These are phyloP conservation scores for Sporobolomyces roseus DNA, from an alignment of 768 basidiomycete species.

Conservation along the genomic window DNA sequence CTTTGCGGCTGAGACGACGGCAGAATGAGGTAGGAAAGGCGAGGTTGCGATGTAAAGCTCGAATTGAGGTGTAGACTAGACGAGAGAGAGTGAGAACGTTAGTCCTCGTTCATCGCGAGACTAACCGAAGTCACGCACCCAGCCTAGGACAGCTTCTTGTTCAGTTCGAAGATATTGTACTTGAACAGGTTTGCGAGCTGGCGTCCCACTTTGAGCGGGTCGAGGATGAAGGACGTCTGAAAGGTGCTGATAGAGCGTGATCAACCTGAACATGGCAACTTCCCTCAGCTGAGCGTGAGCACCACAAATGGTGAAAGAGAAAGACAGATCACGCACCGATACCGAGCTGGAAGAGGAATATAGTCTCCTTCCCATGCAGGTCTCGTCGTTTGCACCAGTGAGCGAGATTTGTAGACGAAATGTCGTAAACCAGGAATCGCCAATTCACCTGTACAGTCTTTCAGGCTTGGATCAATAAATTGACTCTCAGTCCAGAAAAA, in stretches of 20 bases:
- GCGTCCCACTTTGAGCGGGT: slow-evolving; percentile 66
- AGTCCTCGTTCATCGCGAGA: neutral
- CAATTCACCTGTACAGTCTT: slow-evolving; percentile 62
- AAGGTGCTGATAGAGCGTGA: slow-evolving; percentile 79
- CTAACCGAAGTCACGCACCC: slow-evolving; percentile 60
- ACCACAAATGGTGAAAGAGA: too few relatives aligned
- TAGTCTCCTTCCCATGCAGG: slow-evolving; percentile 87
- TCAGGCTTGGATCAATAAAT: too few relatives aligned
- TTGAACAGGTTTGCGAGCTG: slow-evolving; percentile 58
- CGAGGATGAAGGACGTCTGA: slow-evolving; percentile 87
- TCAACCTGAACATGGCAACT: slow-evolving; percentile 55
- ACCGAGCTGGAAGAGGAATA: slow-evolving; percentile 62
- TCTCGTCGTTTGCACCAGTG: slow-evolving; percentile 80
- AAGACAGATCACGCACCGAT: too few relatives aligned
- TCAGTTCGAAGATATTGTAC: slow-evolving; percentile 81
- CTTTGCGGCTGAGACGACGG: slow-evolving; percentile 81
- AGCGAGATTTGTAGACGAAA: slow-evolving; percentile 88
- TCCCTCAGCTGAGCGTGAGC: too few relatives aligned
- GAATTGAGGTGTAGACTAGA: slow-evolving; percentile 90
- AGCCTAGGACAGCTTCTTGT: slow-evolving; percentile 84
- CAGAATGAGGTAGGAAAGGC: slow-evolving; percentile 79
- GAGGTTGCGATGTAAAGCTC: slow-evolving; percentile 83
- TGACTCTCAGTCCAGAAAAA: neutral
- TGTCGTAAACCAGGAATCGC: slow-evolving; percentile 87
- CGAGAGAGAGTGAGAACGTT: neutral